Evolutionary conservation across 2,329 filamentous ascomycete genomes (phyloP).

Genomic region (Venturia asperata): DNA sequence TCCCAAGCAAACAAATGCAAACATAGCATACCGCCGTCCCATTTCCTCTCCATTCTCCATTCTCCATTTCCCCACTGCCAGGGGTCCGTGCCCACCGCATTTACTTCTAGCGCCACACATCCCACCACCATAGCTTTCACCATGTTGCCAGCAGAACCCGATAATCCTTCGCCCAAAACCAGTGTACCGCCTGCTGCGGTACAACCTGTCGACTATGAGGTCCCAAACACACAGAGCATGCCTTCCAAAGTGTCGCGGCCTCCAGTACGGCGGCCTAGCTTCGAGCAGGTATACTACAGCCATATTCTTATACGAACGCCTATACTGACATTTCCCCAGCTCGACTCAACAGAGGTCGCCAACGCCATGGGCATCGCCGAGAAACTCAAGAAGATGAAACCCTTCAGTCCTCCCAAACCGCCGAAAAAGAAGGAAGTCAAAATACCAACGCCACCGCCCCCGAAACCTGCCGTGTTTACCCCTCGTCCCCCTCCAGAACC

Average conservation of each 20-base stretch:
- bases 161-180: constrained; percentile 7
- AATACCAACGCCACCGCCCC: constrained; percentile 15
- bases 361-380: constrained; percentile 12
- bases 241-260: background rate
- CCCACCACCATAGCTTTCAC: background rate
- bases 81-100: background rate
- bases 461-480: constrained; percentile 31
- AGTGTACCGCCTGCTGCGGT: background rate
- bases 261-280: constrained; percentile 15
- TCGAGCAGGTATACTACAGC: constrained; percentile 9
- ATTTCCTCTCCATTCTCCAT: background rate
- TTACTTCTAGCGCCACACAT: constrained; percentile 9
- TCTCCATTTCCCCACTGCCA: background rate
- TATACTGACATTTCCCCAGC: background rate
- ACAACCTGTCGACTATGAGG: constrained; percentile 1
- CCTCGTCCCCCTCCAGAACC: constrained; percentile 38
- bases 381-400: constrained; percentile 13
- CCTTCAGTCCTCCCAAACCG: background rate
- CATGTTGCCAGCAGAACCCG: constrained; percentile 1
- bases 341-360: constrained; percentile 15
- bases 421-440: constrained; percentile 13
- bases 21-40: background rate
- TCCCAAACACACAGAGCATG: constrained; percentile 4
- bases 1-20: background rate
- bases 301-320: background rate